Percentiles rank a stretch among this genome's conserved stretches.
phyloP scores from a whole-genome alignment of 129 eudicot species.

The Escallonia herrerae region DNA sequence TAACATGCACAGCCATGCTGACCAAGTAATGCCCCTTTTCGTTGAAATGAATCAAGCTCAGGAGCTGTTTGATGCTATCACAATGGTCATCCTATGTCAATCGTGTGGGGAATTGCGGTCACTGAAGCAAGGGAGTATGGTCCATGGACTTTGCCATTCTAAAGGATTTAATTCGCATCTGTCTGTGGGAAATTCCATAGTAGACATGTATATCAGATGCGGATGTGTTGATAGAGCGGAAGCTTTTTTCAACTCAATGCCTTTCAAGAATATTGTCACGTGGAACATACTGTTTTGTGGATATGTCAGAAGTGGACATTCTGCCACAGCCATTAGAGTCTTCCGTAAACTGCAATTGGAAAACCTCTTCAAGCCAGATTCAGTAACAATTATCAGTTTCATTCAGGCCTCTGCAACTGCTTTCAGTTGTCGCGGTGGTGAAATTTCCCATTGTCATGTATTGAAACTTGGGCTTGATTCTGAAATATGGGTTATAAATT shows the following conservation, averaged over 20 bases:
- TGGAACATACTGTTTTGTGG: slow-evolving; percentile 43
- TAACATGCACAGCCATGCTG: slow-evolving; percentile 13
- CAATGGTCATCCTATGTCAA: slow-evolving; percentile 24
- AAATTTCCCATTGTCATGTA: slow-evolving; percentile 25
- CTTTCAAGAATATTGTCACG: slow-evolving; percentile 30
- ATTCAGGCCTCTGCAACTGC: slow-evolving; percentile 25
- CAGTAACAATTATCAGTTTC: slow-evolving; percentile 28
- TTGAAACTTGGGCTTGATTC: slow-evolving; percentile 27
- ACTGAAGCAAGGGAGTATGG: slow-evolving; percentile 27
- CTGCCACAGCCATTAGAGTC: slow-evolving; percentile 15
- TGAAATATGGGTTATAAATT: slow-evolving; percentile 26
- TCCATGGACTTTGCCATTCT: slow-evolving; percentile 23
- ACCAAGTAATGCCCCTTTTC: slow-evolving; percentile 24
- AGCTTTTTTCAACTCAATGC: slow-evolving; percentile 14
- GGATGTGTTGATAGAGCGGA: slow-evolving; percentile 21
- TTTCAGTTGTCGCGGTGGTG: slow-evolving; percentile 19
- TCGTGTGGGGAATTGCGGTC: slow-evolving; percentile 25
- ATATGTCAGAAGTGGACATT: slow-evolving; percentile 19
- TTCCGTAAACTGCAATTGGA: slow-evolving; percentile 29
- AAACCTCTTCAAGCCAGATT: slow-evolving; percentile 22
- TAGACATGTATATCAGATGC: slow-evolving; percentile 43
- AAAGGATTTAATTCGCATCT: slow-evolving; percentile 42
- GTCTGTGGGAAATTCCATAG: slow-evolving; percentile 26
- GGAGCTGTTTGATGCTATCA: slow-evolving; percentile 22
- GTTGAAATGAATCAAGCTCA: slow-evolving; percentile 21